Evolutionary conservation across 352 stramenopile species (phyloP).

Genomic region (Globisporangium nodosum): DNA sequence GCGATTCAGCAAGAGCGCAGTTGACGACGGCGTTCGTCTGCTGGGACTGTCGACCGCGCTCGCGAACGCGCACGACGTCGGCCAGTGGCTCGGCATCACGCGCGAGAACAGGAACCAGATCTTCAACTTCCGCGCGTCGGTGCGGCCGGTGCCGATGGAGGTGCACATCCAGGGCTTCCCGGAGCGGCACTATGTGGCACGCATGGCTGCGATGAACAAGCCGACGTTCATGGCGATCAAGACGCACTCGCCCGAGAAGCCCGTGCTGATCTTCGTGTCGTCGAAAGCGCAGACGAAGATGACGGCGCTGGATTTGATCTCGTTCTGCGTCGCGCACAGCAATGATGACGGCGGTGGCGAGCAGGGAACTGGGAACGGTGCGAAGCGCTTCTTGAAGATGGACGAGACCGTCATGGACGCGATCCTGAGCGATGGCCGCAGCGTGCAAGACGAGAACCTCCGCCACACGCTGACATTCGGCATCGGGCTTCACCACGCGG

Average conservation of each 20-base stretch:
- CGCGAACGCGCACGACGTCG: conserved; percentile 95
- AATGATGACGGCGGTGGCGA: conserved; percentile 36
- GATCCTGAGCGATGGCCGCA: conserved; percentile 64
- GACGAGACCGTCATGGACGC: conserved; percentile 87
- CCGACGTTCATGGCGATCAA: conserved; percentile 97
- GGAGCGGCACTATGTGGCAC: conserved; percentile 95
- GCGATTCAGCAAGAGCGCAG: conserved; percentile 73
- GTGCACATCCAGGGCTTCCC: conserved; percentile 96
- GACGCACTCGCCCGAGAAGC: conserved; percentile 91
- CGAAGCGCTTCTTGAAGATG: conserved; percentile 93
- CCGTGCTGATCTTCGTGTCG: conserved; percentile 97
- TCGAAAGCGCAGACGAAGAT: conserved; percentile 96
- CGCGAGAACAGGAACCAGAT: conserved; percentile 65
- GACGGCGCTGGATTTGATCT: conserved; percentile 97
- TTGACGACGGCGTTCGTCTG: conserved; percentile 69
- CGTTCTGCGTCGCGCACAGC: conserved; percentile 73
- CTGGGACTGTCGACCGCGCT: conserved; percentile 95
- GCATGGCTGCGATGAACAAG: conserved; percentile 99
- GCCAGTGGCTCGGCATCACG: conserved; percentile 95
- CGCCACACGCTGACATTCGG: conserved; percentile 96
- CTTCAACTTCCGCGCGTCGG: conserved; percentile 94
- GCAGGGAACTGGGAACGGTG: conserved; percentile 76
- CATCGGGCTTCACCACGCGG: conserved; percentile 97
- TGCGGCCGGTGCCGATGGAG: conserved; percentile 96
- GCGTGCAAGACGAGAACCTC: conserved; percentile 89